These are phyloP conservation scores for Platanthera guangdongensis DNA, from an alignment of 106 monocot species.

Conservation along the genomic window DNA sequence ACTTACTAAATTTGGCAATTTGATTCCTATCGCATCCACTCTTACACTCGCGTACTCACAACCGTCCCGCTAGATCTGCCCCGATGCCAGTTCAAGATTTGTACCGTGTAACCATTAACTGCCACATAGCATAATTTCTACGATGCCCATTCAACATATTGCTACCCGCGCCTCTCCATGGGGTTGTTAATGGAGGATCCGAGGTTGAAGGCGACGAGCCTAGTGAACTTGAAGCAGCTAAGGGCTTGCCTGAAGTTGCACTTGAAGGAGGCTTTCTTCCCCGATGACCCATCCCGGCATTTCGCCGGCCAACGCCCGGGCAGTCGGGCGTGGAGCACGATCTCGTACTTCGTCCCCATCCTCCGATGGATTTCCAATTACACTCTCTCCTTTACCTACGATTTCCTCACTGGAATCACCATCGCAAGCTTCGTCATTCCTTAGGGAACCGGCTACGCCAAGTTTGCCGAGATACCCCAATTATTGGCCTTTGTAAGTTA, in stretches of 20 bases:
- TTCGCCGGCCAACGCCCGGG: constrained; percentile 16
- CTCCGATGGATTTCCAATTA: constrained; percentile 51
- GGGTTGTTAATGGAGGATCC: not conserved
- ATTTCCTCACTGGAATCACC: constrained; percentile 60
- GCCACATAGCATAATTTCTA: too few species aligned
- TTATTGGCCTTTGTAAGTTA: constrained; percentile 57
- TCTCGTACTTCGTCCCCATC: constrained; percentile 39
- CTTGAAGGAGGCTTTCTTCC: constrained; percentile 53
- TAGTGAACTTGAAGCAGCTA: constrained; percentile 15
- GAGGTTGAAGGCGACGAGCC: constrained; percentile 15
- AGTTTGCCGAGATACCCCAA: constrained; percentile 52
- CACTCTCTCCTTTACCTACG: constrained; percentile 26
- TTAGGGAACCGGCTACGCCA: constrained; percentile 71
- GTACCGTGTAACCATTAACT: too few species aligned
- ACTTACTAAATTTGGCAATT: too few species aligned
- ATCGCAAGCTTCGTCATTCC: constrained; percentile 68
- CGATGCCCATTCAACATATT: too few species aligned
- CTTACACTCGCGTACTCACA: too few species aligned
- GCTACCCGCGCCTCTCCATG: not conserved
- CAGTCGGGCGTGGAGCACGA: not conserved
- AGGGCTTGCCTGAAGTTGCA: not conserved
- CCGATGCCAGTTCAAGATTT: too few species aligned
- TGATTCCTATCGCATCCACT: too few species aligned
- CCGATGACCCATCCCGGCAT: constrained; percentile 51
- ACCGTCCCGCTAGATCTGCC: too few species aligned